phyloP scores from a whole-genome alignment of 75 land plant species.

The Ceratopteris richardii region DNA sequence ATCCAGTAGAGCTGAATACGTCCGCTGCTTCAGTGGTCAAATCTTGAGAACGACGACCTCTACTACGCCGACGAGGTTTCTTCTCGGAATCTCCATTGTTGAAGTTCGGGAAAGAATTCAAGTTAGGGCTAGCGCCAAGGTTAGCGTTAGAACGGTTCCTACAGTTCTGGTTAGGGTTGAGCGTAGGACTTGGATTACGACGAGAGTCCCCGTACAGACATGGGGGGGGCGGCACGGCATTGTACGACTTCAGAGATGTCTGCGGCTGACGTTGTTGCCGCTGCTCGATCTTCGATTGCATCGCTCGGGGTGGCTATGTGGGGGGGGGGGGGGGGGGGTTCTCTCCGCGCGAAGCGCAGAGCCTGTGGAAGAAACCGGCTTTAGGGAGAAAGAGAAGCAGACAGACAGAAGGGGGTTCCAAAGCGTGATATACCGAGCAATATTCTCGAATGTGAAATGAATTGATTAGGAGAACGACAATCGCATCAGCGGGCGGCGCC shows the following conservation, averaged over 20 bases:
- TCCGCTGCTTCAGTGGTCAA: neutral
- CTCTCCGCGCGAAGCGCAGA: no score
- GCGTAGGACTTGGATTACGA: neutral
- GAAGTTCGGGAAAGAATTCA: neutral
- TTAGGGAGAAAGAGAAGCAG: no score
- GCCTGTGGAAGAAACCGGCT: no score
- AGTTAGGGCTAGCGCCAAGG: neutral
- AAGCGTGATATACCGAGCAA: no score
- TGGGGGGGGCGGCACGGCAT: constrained; percentile 15
- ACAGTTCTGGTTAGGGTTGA: neutral
- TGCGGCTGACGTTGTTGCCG: neutral
- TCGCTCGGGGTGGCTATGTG: no score
- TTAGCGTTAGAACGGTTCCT: neutral
- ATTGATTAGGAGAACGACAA: no score
- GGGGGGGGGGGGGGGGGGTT: no score
- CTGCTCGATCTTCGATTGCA: neutral
- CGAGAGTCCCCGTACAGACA: constrained; percentile 1
- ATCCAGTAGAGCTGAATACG: neutral
- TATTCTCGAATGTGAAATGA: no score
- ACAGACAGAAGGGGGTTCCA: no score
- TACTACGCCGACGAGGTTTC: neutral
- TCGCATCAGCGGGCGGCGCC: no score
- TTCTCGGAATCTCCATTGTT: neutral
- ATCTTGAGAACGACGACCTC: constrained; percentile 1
- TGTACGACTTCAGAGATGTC: neutral